Percentiles rank a stretch among this genome's conserved stretches.
These are phyloP conservation scores for Cryphonectria radicalis DNA, from an alignment of 2,329 filamentous ascomycete species.

Conservation along the genomic window DNA sequence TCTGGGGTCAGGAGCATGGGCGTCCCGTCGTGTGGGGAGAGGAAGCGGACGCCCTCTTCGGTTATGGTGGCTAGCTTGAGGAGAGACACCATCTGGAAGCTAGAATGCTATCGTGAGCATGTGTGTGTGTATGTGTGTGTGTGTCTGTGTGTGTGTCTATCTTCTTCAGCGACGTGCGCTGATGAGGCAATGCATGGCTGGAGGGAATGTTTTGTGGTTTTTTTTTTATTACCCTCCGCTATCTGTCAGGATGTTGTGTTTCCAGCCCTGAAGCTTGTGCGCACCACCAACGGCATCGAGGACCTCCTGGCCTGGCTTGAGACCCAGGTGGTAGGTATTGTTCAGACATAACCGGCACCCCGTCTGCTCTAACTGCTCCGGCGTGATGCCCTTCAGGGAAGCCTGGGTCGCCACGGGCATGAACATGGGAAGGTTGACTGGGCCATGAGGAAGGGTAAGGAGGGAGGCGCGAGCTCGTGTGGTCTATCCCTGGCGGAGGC, in stretches of 20 bases:
- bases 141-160: not conserved
- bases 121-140: not conserved
- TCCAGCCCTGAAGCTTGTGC: conserved; percentile 94
- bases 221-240: conserved; percentile 63
- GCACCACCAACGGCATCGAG: conserved; percentile 88
- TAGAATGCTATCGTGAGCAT: conserved; percentile 42
- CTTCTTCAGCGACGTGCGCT: not conserved
- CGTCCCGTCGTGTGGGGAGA: conserved; percentile 92
- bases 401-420: conserved; percentile 99
- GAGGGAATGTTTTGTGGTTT: not conserved
- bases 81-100: conserved; percentile 98
- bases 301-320: conserved; percentile 91
- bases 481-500: conserved; percentile 60
- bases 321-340: conserved; percentile 95
- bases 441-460: conserved; percentile 87
- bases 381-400: conserved; percentile 91
- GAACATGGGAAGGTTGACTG: conserved; percentile 89
- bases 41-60: conserved; percentile 91
- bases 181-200: not conserved
- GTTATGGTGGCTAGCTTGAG: conserved; percentile 92
- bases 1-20: conserved; percentile 98
- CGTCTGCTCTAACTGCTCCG: conserved; percentile 87
- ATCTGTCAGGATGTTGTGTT: conserved; percentile 89
- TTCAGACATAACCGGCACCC: conserved; percentile 91
- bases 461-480: conserved; percentile 91